Evolutionary conservation across 768 basidiomycete genomes (phyloP).

Genomic region (Agrocybe chaxingu): DNA sequence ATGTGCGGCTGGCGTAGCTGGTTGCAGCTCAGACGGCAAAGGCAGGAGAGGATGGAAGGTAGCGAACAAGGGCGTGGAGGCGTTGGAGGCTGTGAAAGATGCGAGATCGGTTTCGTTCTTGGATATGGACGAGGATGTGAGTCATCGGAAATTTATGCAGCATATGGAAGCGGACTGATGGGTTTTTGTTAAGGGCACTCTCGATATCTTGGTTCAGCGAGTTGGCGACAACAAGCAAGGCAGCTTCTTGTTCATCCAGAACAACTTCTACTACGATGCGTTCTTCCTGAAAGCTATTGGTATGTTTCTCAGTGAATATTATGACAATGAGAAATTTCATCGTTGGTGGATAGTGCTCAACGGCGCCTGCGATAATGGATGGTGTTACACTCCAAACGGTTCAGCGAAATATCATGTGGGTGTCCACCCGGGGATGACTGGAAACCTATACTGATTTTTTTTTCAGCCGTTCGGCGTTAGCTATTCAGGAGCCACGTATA

Average conservation of each 20-base stretch:
- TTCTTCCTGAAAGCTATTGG: conserved; percentile 98
- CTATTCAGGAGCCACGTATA: conserved; percentile 93
- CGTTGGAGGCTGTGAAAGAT: conserved; percentile 68
- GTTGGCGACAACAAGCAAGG: conserved; percentile 63
- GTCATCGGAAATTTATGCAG: conserved; percentile 24
- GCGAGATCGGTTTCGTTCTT: conserved; percentile 77
- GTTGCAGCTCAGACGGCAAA: conserved; percentile 48
- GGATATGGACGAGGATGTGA: conserved; percentile 94
- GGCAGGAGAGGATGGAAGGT: conserved; percentile 68
- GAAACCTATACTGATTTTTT: not conserved
- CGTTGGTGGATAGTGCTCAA: conserved; percentile 64
- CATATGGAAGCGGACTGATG: no score
- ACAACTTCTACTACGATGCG: conserved; percentile 97
- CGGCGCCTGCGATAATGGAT: conserved; percentile 84
- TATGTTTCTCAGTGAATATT: conserved; percentile 30
- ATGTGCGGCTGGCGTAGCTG: conserved; percentile 51
- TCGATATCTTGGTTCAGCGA: conserved; percentile 92
- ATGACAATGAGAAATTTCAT: not conserved
- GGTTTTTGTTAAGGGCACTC: conserved; percentile 54
- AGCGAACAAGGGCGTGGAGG: conserved; percentile 51
- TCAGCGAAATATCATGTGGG: conserved; percentile 72
- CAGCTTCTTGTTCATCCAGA: conserved; percentile 80
- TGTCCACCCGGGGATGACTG: no score
- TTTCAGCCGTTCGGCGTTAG: conserved; percentile 87
- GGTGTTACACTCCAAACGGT: conserved; percentile 63